These are phyloP conservation scores for Ascoidea asiatica DNA, from an alignment of 805 yeast genomes.

Conservation along the genomic window DNA sequence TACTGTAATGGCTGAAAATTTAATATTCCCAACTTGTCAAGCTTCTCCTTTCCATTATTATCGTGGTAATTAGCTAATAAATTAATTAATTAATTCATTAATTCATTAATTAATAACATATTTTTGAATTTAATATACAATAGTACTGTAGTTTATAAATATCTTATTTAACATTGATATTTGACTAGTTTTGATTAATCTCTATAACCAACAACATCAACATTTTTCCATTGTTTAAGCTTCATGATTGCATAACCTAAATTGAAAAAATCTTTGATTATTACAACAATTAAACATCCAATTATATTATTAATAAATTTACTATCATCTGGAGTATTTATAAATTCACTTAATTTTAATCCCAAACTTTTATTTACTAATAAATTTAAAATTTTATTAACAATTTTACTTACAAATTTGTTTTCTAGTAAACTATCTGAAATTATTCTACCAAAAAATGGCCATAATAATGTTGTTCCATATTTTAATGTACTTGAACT, in stretches of 20 bases:
- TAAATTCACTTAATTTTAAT: constrained; percentile 6
- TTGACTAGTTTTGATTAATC: too few relatives aligned
- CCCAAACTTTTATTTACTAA: constrained; percentile 13
- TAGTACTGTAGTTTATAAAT: too few relatives aligned
- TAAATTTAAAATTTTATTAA: constrained; percentile 12
- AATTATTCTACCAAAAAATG: constrained; percentile 16
- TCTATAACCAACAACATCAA: too few relatives aligned
- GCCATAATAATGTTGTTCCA: constrained; percentile 21
- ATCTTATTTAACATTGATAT: too few relatives aligned
- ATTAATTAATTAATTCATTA: too few relatives aligned
- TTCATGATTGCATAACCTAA: constrained; percentile 20
- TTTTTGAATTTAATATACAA: too few relatives aligned
- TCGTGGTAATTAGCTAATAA: constrained; percentile 4
- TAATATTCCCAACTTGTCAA: constrained; percentile 78
- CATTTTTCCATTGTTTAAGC: constrained; percentile 16
- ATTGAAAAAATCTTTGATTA: constrained; percentile 20
- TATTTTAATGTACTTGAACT: constrained; percentile 10
- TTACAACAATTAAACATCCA: constrained; percentile 19
- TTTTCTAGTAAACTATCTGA: constrained; percentile 14
- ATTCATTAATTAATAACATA: too few relatives aligned
- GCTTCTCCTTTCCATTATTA: constrained; percentile 19
- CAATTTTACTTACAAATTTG: too few relatives aligned
- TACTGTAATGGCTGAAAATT: constrained; percentile 66
- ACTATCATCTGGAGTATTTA: constrained; percentile 24
- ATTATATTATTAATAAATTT: constrained; percentile 20